Base-by-base conservation (phyloP, 2,329 filamentous ascomycete species). In the Cryphonectria japonica region DNA sequence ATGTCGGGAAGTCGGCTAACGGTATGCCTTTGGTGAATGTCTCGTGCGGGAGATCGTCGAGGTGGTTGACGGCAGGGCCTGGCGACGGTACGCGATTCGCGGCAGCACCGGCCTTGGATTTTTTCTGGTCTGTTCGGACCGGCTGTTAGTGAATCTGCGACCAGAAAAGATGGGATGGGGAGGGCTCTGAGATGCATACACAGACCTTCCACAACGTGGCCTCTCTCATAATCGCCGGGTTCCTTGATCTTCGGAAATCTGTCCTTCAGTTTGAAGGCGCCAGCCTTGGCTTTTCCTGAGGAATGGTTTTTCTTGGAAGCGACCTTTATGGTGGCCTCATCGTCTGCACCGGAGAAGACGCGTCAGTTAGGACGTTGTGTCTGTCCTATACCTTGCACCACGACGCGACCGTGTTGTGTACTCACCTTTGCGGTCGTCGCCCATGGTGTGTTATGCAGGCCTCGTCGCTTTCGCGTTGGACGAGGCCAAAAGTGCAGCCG, bases 11-110 rank as follows among this genome's bases (percentile, higher is more conserved):
- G 77, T 97, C 95, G 76, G 94, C 91, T 75, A 97, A 87, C 0
- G 94, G 94, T 71, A 92, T 90, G 73, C 94, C 93, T 63, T 91
- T 95, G 4, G 90, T 86, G 80, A 98, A 98, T 5, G 92, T 92
- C 72, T 93, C 90, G 75, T 92, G 88, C 19, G 93, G 90, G 73
- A 85, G 88, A 72, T 94, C 91, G 76, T 97, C 93, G 67, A 97
- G 87, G 68, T 89, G 87, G 77, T 90, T 91, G 26, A 90, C 67
- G 1, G 89, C 83, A 0, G 88, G 87, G 3, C 84, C 84, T 0
- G 87, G 87, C 3, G 87, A 85, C 4, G 83, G 76, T 5, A 82
- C 83, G 8, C 82, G 80, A 64, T 80, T 78, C 9, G 82, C 79
- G 26, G 82, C 78, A 16, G 85, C 83, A 57, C 79, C 81, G 66